Percentiles rank a stretch among this genome's conserved stretches.
Conservation (phyloP, 2,329 filamentous ascomycete species). For the Elsinoe arachidis region DNA sequence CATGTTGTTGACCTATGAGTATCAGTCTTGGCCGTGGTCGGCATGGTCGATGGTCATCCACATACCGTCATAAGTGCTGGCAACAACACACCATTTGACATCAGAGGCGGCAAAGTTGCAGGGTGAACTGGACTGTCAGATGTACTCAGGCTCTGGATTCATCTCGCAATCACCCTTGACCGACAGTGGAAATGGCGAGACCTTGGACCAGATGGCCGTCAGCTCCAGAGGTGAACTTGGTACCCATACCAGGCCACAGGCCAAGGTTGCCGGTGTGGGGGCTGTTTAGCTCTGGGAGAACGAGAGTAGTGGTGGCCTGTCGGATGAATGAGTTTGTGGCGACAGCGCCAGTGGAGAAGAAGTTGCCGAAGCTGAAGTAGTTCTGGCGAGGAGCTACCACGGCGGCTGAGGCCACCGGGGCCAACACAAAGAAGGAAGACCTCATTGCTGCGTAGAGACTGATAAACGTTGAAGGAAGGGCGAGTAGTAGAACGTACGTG, state of each 20-base stretch:
- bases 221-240: conserved; percentile 16
- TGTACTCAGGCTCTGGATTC: neutral
- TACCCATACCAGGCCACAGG: conserved; percentile 44
- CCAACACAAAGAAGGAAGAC: neutral
- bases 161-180: conserved; percentile 6
- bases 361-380: conserved; percentile 9
- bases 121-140: conserved; percentile 3
- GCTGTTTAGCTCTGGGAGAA: conserved; percentile 33
- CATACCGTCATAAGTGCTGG: conserved; percentile 11
- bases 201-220: conserved; percentile 13
- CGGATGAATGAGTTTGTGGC: conserved; percentile 34
- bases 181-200: conserved; percentile 13
- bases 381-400: conserved; percentile 1
- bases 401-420: conserved; percentile 8
- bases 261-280: conserved; percentile 32
- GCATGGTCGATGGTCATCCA: neutral
- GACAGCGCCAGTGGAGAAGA: conserved; percentile 39
- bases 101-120: conserved; percentile 10
- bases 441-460: conserved; percentile 3
- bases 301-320: conserved; percentile 36
- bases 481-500: too few relatives aligned
- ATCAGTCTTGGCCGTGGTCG: neutral
- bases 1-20: conserved; percentile 9
- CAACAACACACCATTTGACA: conserved; percentile 12
- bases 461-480: too few relatives aligned